Conservation (phyloP, 371 early-diverging fungal species). For the Gilbertella persicaria region DNA sequence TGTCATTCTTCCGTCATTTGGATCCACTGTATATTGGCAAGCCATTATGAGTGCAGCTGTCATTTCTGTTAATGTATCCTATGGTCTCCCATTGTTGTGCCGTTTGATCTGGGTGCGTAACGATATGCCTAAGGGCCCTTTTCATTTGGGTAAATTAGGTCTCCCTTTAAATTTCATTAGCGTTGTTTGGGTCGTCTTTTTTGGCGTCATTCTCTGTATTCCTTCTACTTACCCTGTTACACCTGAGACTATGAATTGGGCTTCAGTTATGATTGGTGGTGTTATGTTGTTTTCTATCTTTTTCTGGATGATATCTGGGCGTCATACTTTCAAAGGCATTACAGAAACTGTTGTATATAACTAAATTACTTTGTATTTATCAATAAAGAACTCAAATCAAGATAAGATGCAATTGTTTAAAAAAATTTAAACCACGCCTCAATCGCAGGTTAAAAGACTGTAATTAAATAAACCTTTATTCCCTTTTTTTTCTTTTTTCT, state of each 20-base stretch:
- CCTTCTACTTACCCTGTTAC: constrained; percentile 24
- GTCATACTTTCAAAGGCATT: constrained; percentile 19
- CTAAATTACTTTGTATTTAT: background rate
- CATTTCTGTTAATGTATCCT: constrained; percentile 29
- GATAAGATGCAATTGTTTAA: background rate
- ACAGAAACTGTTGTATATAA: constrained; percentile 1
- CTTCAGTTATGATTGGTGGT: constrained; percentile 32
- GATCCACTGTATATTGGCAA: constrained; percentile 28
- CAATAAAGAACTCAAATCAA: too few species aligned
- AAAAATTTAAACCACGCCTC: too few species aligned
- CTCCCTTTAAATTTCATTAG: constrained; percentile 30
- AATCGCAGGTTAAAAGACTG: too few species aligned
- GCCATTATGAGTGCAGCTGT: constrained; percentile 35
- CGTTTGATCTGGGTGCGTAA: constrained; percentile 29
- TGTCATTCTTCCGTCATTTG: constrained; percentile 34
- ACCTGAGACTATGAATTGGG: constrained; percentile 32
- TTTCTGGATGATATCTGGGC: constrained; percentile 28
- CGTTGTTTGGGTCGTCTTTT: constrained; percentile 29
- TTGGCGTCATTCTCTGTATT: constrained; percentile 31
- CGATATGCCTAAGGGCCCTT: constrained; percentile 33
- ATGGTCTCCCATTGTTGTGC: constrained; percentile 31
- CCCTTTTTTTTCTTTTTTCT: background rate
- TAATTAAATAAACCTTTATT: background rate
- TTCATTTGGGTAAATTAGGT: constrained; percentile 25
- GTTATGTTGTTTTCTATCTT: constrained; percentile 18